Base-by-base conservation (phyloP, 208 protist genomes). In the Acanthamoeba lenticulata region DNA sequence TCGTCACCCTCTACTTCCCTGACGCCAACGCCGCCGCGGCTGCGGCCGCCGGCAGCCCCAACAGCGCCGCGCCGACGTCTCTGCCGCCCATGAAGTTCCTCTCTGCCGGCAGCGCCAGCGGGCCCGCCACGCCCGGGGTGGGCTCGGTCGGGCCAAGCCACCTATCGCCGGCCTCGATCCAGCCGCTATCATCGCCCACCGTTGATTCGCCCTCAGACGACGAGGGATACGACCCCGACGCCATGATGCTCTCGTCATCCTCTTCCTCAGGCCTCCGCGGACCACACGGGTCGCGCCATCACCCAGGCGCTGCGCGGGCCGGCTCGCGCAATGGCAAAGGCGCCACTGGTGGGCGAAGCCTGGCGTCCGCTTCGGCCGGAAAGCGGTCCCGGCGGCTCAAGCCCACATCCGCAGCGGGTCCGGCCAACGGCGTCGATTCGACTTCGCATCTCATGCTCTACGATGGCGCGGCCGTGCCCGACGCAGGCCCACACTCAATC, bases 1-100 rank as follows among this genome's bases (percentile, higher is more conserved):
- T 93, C 27, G 89, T 93, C 40, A 81, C 60, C 1, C 89, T 93
- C 27, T 40, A 45, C 32, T 60, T 93, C 24, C 89, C 89, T 27
- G 62, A 93, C 1, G 49, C 89, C 21, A 52, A 0, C 42, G 29
- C 72, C 72, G 40, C 40, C 42, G 72, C 38, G 27, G 29, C 72
- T n/a, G n/a, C n/a, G n/a, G n/a, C n/a, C n/a, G n/a, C n/a, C n/a
- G n/a, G n/a, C n/a, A n/a, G n/a, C n/a, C n/a, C n/a, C n/a, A n/a
- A n/a, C 65, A 62, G 1, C 55, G 21, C 55, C 24, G 24, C 55
- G 24, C 24, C 55, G 45, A 15, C 9, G 24, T 21, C 21, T 27
- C 32, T 74, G 19, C 72, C 42, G 42, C 29, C 36, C 13, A 83
- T 83, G 27, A 83, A 83, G 72, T 83, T 83, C 72, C 72, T 83